Evolutionary conservation across 2,329 filamentous ascomycete genomes (phyloP).

Genomic region (Ophiostoma angusticollis): DNA sequence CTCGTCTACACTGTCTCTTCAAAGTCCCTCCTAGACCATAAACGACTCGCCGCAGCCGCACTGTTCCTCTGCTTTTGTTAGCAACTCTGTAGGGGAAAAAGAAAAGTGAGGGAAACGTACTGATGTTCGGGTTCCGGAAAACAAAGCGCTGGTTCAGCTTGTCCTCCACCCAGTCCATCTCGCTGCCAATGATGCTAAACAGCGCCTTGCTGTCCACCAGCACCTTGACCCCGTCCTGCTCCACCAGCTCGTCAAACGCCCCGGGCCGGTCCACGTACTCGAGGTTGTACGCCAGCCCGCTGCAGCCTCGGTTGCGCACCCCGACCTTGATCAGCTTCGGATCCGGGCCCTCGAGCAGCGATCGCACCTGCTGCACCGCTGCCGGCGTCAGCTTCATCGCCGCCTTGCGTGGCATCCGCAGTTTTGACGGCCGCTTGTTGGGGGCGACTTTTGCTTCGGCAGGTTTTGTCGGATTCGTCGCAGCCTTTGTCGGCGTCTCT

Average conservation of each 20-base stretch:
- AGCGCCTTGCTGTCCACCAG: conserved; percentile 94
- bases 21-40: conserved; percentile 47
- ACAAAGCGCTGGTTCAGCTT: conserved; percentile 86
- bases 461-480: neutral
- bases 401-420: conserved; percentile 68
- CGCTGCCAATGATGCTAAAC: conserved; percentile 94
- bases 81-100: neutral
- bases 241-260: conserved; percentile 79
- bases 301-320: conserved; percentile 88
- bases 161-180: conserved; percentile 98
- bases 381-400: conserved; percentile 74
- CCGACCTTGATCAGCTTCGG: conserved; percentile 91
- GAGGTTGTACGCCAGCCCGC: conserved; percentile 81
- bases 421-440: conserved; percentile 42
- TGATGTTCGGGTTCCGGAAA: conserved; percentile 96
- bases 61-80: conserved; percentile 58
- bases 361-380: conserved; percentile 66
- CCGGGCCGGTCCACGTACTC: conserved; percentile 91
- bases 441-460: conserved; percentile 22
- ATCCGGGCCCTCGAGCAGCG: conserved; percentile 69
- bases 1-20: too few relatives aligned
- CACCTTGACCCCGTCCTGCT: conserved; percentile 92
- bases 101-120: conserved; percentile 42
- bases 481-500: neutral
- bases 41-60: conserved; percentile 96